A percentile compares a stretch with the other conserved stretches of the same genome.
Conservation (phyloP, 805 yeast species). For the Pichia scutulata region DNA sequence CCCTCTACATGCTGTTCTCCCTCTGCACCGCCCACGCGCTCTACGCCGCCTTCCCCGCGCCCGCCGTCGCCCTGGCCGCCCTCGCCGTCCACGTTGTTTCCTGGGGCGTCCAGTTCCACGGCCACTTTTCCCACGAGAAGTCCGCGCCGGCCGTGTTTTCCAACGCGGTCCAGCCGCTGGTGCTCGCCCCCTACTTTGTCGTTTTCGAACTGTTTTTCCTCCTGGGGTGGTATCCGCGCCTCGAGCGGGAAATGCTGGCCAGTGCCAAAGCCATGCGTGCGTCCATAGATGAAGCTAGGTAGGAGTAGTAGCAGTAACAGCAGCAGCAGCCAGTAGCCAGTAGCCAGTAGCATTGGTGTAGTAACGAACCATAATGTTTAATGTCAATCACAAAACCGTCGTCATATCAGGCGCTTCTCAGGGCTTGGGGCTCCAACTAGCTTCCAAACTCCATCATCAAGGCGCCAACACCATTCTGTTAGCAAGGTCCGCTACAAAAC, state of each 20-base stretch:
- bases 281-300: neutral
- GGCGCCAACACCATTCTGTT: slow-evolving; percentile 67
- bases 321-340: too few relatives aligned
- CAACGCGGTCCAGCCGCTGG: slow-evolving; percentile 74
- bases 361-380: slow-evolving; percentile 5
- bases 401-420: slow-evolving; percentile 93
- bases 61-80: slow-evolving; percentile 24
- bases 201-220: slow-evolving; percentile 65
- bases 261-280: slow-evolving; percentile 24
- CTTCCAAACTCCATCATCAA: slow-evolving; percentile 34
- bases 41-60: slow-evolving; percentile 9
- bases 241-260: slow-evolving; percentile 42
- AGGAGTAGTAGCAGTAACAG: too few relatives aligned
- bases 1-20: neutral
- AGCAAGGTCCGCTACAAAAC: slow-evolving; percentile 63
- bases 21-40: neutral
- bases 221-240: slow-evolving; percentile 51
- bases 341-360: too few relatives aligned
- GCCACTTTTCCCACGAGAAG: slow-evolving; percentile 76
- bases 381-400: slow-evolving; percentile 44
- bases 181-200: slow-evolving; percentile 88
- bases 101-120: slow-evolving; percentile 83
- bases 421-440: slow-evolving; percentile 82
- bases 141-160: slow-evolving; percentile 85
- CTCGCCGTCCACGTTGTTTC: slow-evolving; percentile 40